These are phyloP conservation scores for Globisporangium takayamanum DNA, from an alignment of 352 stramenopile genomes.

Conservation along the genomic window DNA sequence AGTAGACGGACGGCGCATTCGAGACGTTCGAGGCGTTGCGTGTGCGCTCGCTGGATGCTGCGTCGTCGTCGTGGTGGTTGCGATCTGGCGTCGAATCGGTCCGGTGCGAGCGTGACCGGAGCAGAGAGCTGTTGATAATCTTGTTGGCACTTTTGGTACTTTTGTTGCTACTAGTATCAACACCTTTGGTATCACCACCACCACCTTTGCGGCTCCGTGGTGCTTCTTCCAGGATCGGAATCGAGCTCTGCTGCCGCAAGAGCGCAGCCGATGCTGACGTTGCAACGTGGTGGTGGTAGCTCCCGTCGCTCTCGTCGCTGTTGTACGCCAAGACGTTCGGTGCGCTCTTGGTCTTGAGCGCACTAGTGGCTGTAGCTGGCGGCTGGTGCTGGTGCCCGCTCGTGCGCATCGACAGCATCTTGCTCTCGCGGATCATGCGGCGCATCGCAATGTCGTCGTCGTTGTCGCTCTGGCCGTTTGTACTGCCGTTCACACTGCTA, in stretches of 20 bases:
- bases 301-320: neutral
- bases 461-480: slow-evolving; percentile 7
- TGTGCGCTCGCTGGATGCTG: neutral
- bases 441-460: slow-evolving; percentile 27
- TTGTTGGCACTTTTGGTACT: slow-evolving; percentile 10
- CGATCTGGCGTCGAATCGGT: slow-evolving; percentile 9
- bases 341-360: slow-evolving; percentile 9
- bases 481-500: neutral
- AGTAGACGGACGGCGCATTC: neutral
- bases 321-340: slow-evolving; percentile 9
- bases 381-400: slow-evolving; percentile 6
- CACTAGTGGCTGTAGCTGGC: neutral
- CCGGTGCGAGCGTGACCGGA: slow-evolving; percentile 19
- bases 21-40: slow-evolving; percentile 7
- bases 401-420: slow-evolving; percentile 55
- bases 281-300: neutral
- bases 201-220: too few relatives aligned
- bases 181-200: too few relatives aligned
- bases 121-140: slow-evolving; percentile 18
- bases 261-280: neutral
- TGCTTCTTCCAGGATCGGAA: slow-evolving; percentile 11
- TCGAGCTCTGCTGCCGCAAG: slow-evolving; percentile 10
- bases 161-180: neutral
- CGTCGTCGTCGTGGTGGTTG: neutral
- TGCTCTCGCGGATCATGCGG: slow-evolving; percentile 58